A percentile compares a stretch with the other conserved stretches of the same genome.
Evolutionary conservation across 129 eudicot genomes (phyloP).

Genomic region (Solidago caesia): DNA sequence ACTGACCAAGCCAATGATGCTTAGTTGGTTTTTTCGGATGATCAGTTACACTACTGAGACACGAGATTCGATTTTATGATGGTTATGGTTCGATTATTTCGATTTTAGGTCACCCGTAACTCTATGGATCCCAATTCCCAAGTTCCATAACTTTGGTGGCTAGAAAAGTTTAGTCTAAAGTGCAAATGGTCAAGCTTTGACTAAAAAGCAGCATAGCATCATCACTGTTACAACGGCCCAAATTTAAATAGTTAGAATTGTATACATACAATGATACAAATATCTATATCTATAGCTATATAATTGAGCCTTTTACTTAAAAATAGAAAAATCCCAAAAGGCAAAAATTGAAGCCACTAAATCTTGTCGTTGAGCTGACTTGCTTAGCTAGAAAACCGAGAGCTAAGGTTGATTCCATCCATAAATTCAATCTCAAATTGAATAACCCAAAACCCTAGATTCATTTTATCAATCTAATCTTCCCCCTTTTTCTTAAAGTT

Average conservation of each 20-base stretch:
- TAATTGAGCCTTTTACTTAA: conserved; percentile 27
- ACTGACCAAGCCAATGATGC: too few species aligned
- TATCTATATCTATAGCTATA: background rate
- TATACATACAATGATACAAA: background rate
- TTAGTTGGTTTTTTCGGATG: too few species aligned
- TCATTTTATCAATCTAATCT: background rate
- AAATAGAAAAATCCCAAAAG: conserved; percentile 11
- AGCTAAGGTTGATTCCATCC: conserved; percentile 22
- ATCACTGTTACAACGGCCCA: conserved; percentile 35
- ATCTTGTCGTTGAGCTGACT: conserved; percentile 30
- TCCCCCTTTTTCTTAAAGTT: conserved; percentile 17
- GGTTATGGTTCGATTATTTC: too few species aligned
- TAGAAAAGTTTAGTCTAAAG: background rate
- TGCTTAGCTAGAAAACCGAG: conserved; percentile 22
- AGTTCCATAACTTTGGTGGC: background rate
- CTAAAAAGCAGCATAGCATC: conserved; percentile 23
- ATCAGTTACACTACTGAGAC: too few species aligned
- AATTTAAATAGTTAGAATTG: conserved; percentile 27
- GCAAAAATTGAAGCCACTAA: conserved; percentile 31
- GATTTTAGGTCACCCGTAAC: too few species aligned
- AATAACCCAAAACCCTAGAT: conserved; percentile 39
- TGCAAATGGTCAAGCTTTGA: conserved; percentile 9
- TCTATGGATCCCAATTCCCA: background rate
- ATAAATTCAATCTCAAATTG: conserved; percentile 16
- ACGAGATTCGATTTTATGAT: too few species aligned